phyloP scores from a whole-genome alignment of 2,329 filamentous ascomycete genomes.

The Dactylonectria estremocensis region DNA sequence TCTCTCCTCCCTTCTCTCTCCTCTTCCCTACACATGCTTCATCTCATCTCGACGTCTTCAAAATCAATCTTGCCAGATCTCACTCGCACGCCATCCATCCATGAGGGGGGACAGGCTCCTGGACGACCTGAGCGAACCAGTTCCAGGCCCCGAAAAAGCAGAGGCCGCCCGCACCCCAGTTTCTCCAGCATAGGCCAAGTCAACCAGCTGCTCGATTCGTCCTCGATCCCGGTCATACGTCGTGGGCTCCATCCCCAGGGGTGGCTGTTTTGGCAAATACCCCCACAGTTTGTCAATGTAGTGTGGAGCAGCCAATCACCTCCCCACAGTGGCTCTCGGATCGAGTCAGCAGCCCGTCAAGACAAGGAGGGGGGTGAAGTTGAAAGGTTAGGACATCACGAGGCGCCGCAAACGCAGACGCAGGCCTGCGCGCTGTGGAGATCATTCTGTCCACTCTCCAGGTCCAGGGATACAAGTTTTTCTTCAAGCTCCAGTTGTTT shows the following conservation, averaged over 20 bases:
- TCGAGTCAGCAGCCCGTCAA: constrained; percentile 41
- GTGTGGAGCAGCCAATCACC: constrained; percentile 49
- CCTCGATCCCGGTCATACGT: constrained; percentile 32
- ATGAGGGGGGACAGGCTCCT: constrained; percentile 5
- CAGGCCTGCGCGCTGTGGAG: constrained; percentile 42
- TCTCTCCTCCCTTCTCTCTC: constrained; percentile 29
- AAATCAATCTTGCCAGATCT: constrained; percentile 27
- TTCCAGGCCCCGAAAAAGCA: constrained; percentile 29
- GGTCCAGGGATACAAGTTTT: constrained; percentile 26
- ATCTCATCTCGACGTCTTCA: constrained; percentile 24
- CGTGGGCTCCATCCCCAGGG: constrained; percentile 23
- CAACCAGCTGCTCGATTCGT: constrained; percentile 38
- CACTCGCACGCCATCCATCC: constrained; percentile 23
- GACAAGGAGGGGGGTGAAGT: constrained; percentile 35
- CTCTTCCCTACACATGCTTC: constrained; percentile 6
- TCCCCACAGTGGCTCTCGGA: constrained; percentile 26
- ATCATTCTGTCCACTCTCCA: constrained; percentile 26
- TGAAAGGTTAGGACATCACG: constrained; percentile 44
- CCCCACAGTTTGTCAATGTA: constrained; percentile 45
- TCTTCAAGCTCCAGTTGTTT: constrained; percentile 23
- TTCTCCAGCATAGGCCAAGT: constrained; percentile 23
- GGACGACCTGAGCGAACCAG: constrained; percentile 20
- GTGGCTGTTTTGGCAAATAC: constrained; percentile 26
- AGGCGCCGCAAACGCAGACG: constrained; percentile 43
- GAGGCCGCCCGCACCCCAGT: constrained; percentile 35